phyloP scores from a whole-genome alignment of 2,329 filamentous ascomycete species.

The Cordyceps javanica region DNA sequence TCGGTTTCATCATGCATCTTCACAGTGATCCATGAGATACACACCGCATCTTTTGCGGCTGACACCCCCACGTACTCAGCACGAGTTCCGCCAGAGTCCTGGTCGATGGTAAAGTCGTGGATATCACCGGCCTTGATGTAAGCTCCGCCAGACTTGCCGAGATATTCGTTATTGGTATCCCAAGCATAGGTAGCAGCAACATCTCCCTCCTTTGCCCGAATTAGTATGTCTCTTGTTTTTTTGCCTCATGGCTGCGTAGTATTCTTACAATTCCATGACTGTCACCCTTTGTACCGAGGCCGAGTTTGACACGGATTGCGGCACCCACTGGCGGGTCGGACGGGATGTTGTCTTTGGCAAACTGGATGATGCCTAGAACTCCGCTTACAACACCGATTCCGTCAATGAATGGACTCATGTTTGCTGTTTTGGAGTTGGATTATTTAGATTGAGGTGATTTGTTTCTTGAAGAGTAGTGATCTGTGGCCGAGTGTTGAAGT shows the following conservation, averaged over 20 bases:
- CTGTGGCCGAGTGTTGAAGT: no score
- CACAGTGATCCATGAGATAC: slow-evolving; percentile 12
- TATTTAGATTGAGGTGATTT: no score
- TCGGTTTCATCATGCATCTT: slow-evolving; percentile 8
- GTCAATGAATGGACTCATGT: not conserved
- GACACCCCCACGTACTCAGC: slow-evolving; percentile 12
- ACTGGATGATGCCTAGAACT: not conserved
- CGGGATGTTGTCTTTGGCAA: not conserved
- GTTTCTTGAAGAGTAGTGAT: no score
- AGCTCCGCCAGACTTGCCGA: slow-evolving; percentile 2
- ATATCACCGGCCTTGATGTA: not conserved
- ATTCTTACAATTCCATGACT: not conserved
- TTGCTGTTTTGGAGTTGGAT: no score
- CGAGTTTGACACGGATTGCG: not conserved
- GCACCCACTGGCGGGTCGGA: not conserved
- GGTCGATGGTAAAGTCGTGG: slow-evolving; percentile 1
- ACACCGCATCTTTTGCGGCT: slow-evolving; percentile 5
- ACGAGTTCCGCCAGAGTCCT: slow-evolving; percentile 2
- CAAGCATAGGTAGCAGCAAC: slow-evolving; percentile 5
- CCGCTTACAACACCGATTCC: not conserved
- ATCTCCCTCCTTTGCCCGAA: not conserved
- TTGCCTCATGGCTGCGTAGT: no score
- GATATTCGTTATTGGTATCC: slow-evolving; percentile 11
- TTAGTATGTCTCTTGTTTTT: not conserved
- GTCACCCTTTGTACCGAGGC: not conserved